Evolutionary conservation across 2,329 filamentous ascomycete species (phyloP), one percentile per base, ranked within the genome.

Genomic region (Diaporthe citriasiana): DNA sequence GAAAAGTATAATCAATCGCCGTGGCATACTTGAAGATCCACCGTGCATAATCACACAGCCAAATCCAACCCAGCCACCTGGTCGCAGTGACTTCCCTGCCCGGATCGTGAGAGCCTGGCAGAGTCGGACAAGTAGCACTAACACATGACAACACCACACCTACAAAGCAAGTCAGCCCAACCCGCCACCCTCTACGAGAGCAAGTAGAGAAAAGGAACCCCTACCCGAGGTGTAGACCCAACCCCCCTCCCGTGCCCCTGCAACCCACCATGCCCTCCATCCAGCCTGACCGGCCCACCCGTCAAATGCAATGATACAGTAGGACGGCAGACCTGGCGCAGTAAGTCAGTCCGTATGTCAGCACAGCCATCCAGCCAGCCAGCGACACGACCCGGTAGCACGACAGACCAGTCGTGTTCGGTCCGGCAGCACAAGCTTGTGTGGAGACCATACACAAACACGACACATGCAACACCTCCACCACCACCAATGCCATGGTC

Each of bases 281-380:
- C 63, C 15, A 22, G 4, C 63, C 47, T 40, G 63, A 53, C 33
- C 63, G 63, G 33, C 33, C 33, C 13, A 15, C 33, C 63, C 63
- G 63, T 40, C 63, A 68, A 27, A 40, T 68, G 63, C n/a, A 68
- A 40, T 53, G 47, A 5, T 47, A 68, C 63, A 22, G 47, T 68
- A 38, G 63, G 33, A 68, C 63, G 35, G 25, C 63, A 68, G n/a
- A 40, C 15, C 63, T 8, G 33, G 63, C 45, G 60, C 60, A 66
- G 45, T 45, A 33, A 60, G 53, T 22, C 30, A 60, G 38, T n/a
- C n/a, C n/a, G n/a, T n/a, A n/a, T n/a, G n/a, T 53, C 45, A 38
- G 40, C 40, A 30, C 45, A 47, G 38, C 40, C 59, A 33, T 45
- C 40, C 59, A 47, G 25, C 59, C 30, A 33, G 55, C 55, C 38